These are phyloP conservation scores for Neurospora terricola DNA, from an alignment of 495 filamentous ascomycete species.

Conservation along the genomic window DNA sequence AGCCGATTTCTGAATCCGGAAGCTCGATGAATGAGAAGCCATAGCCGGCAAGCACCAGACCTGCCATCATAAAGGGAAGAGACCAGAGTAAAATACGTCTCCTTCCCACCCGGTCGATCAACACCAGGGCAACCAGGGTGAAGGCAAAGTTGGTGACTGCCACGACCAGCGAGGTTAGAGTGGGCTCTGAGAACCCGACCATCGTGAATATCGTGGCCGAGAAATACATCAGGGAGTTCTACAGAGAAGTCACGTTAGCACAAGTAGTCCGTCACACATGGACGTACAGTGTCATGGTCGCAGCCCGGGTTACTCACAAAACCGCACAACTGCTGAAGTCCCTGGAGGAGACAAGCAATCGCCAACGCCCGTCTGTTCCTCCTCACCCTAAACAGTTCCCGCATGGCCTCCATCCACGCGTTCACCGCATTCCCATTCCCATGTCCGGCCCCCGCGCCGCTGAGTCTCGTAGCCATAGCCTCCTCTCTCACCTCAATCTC, in stretches of 20 bases:
- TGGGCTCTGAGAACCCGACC: slow-evolving; percentile 70
- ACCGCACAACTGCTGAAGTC: slow-evolving; percentile 80
- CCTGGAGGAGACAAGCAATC: slow-evolving; percentile 79
- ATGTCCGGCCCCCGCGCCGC: slow-evolving; percentile 3
- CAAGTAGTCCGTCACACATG: not conserved
- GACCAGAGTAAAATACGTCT: slow-evolving; percentile 73
- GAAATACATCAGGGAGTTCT: slow-evolving; percentile 94
- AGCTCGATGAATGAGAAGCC: slow-evolving; percentile 54
- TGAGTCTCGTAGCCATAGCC: slow-evolving; percentile 35
- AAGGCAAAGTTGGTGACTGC: slow-evolving; percentile 77
- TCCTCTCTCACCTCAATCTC: slow-evolving; percentile 62
- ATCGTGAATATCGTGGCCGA: slow-evolving; percentile 81
- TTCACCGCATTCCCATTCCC: slow-evolving; percentile 9
- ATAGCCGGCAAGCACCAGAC: slow-evolving; percentile 55
- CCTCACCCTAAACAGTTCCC: slow-evolving; percentile 46
- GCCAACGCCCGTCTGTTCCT: slow-evolving; percentile 68
- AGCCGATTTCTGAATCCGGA: slow-evolving; percentile 7
- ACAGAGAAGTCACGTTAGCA: slow-evolving; percentile 6
- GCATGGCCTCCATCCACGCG: slow-evolving; percentile 34
- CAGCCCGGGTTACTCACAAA: slow-evolving; percentile 46
- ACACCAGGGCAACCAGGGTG: slow-evolving; percentile 63
- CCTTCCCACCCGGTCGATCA: slow-evolving; percentile 75
- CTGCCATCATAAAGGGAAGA: slow-evolving; percentile 73
- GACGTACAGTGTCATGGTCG: not conserved
- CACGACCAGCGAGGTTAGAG: slow-evolving; percentile 69